Conservation (phyloP, 2,329 filamentous ascomycete species). For the Colletotrichum graminicola region DNA sequence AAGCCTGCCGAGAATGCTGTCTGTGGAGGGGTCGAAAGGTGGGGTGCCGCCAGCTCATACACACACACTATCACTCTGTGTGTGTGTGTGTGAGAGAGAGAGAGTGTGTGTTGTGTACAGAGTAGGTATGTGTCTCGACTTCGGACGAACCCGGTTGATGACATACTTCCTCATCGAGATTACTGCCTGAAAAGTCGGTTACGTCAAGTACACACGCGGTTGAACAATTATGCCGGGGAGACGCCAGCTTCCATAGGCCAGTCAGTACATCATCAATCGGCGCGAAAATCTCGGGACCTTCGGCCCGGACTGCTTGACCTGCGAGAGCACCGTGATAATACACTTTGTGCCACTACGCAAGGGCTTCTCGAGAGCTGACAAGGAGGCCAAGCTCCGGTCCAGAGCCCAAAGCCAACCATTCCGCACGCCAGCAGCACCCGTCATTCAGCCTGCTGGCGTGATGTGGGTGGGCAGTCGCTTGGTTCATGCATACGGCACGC, state of each 20-base stretch:
- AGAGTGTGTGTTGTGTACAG: not conserved
- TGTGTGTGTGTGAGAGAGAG: not conserved
- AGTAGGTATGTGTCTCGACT: slow-evolving; percentile 10
- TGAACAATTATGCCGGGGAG: too few relatives aligned
- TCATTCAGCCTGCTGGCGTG: not conserved
- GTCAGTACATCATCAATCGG: too few relatives aligned
- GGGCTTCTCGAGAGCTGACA: not conserved
- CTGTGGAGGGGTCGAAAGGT: slow-evolving; percentile 21
- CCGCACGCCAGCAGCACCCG: not conserved
- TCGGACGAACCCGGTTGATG: slow-evolving; percentile 38
- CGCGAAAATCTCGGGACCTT: too few relatives aligned
- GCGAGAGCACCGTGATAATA: too few relatives aligned
- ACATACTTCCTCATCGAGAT: slow-evolving; percentile 26
- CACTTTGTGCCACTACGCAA: not conserved
- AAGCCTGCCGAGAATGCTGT: slow-evolving; percentile 5
- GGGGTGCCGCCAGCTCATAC: slow-evolving; percentile 27
- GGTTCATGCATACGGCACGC: not conserved
- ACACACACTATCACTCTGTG: not conserved
- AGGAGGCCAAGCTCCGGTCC: not conserved
- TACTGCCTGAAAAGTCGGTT: slow-evolving; percentile 7
- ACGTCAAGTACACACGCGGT: not conserved
- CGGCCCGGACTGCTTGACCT: not conserved
- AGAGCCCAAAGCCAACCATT: not conserved
- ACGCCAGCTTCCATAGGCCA: too few relatives aligned
- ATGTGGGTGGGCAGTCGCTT: not conserved